A percentile compares a stretch with the other conserved stretches of the same genome.
These are phyloP conservation scores for Singerocomus inundabilis DNA, from an alignment of 1,284 basidiomycete genomes.

Conservation along the genomic window DNA sequence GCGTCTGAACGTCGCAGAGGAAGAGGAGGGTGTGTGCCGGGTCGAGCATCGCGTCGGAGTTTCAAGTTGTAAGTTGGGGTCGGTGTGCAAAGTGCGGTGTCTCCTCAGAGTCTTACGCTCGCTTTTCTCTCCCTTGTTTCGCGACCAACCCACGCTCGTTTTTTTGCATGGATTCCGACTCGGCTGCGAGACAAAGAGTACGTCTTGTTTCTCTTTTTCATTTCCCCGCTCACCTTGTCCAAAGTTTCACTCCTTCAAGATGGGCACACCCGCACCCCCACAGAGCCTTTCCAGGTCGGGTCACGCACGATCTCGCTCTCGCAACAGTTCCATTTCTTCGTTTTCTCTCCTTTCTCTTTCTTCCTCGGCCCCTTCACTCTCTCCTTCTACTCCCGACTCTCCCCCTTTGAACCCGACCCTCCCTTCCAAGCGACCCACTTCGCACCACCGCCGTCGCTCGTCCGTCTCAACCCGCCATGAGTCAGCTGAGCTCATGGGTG, in stretches of 20 bases:
- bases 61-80: neutral
- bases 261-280: slow-evolving; percentile 42
- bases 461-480: slow-evolving; percentile 83
- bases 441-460: slow-evolving; percentile 75
- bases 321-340: slow-evolving; percentile 48
- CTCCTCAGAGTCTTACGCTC: slow-evolving; percentile 11
- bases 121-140: no score
- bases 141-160: slow-evolving; percentile 1
- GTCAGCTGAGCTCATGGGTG: slow-evolving; percentile 82
- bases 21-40: slow-evolving; percentile 62
- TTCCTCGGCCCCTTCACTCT: slow-evolving; percentile 34
- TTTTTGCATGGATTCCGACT: slow-evolving; percentile 31
- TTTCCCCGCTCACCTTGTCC: slow-evolving; percentile 2
- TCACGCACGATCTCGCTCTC: slow-evolving; percentile 70
- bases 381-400: slow-evolving; percentile 36
- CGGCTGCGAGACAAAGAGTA: slow-evolving; percentile 48
- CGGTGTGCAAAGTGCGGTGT: neutral
- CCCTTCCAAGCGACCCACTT: slow-evolving; percentile 57
- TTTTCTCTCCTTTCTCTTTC: slow-evolving; percentile 38
- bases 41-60: slow-evolving; percentile 35
- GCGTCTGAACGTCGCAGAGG: slow-evolving; percentile 77
- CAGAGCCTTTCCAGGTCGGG: slow-evolving; percentile 33
- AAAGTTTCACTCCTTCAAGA: slow-evolving; percentile 66
- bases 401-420: slow-evolving; percentile 29
- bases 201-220: neutral